Base-by-base conservation (phyloP, 2,329 filamentous ascomycete genomes). In the Colletotrichum filicis region DNA sequence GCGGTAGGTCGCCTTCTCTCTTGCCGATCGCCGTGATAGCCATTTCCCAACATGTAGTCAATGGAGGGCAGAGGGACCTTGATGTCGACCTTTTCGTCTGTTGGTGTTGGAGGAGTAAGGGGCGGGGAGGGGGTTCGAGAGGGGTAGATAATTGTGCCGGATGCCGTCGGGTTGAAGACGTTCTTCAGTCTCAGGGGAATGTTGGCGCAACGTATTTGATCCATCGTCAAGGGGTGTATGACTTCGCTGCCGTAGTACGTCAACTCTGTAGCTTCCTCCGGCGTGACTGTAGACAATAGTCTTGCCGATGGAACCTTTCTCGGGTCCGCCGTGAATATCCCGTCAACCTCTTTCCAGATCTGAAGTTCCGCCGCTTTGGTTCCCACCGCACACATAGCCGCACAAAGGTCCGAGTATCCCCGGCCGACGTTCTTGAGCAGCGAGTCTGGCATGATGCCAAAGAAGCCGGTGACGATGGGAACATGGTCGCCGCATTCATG, bases 281-380 rank as follows among this genome's bases (percentile, higher is more conserved):
- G 96, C 2, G 96, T 98, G 80, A 99, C 98, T 59, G 92, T 92
- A 11, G 92, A 85, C 57, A 99, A 88, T 16, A 99, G 87, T 59
- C 93, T 89, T 22, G 97, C 97, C 1, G 96, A 98, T 2, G 96
- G 95, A 35, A 97, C 95, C 83, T 97, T 97, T 78, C 93, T 91
- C 3, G 95, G 95, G 79, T 98, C 95, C 5, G 88, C 88, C 1
- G 89, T 92, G 83, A 98, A 97, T 80, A 98, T 97, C 72, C 95
- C 95, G 81, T 99, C 96, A 6, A 98, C 97, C 82, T 99, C 97
- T 85, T 98, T 98, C 97, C 97, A 98, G 75, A 99, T 94, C 83
- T 99, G 97, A 60, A 99, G 88, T 82, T 99, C 97, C 66, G 92
- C 86, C 0, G 97, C 97, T 77, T 90, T 87, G 24, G 97, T 86